Base-by-base conservation (phyloP, 495 filamentous ascomycete species). In the Hypoxylon fragiforme region DNA sequence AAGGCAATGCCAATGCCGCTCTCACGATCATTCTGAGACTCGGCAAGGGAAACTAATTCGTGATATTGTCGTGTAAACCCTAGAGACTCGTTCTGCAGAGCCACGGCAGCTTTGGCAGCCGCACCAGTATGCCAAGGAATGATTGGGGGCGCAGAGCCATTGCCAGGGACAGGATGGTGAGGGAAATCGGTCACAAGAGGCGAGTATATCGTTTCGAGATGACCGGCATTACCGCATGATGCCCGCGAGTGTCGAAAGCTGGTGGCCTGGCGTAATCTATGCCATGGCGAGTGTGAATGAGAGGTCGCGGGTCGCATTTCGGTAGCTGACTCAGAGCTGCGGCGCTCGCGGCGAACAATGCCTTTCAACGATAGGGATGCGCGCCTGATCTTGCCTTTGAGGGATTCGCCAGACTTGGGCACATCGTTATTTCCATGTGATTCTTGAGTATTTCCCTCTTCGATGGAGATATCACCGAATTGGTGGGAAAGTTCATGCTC, bases 1-100 rank as follows among this genome's bases (percentile, higher is more conserved):
- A 88, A 57, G n/a, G 85, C 80, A 59, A 92, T 89, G 8, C 85
- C 87, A 47, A 92, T 87, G n/a, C 87, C 88, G 70, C 87, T 90
- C 65, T 91, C 88, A 21, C 82, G 77, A 63, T 91, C 87, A 50
- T 74, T 69, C n/a, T 69, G 59, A n/a, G 65, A 65, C 7, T 72
- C 66, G 11, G 74, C 65, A 0, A 65, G 46, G 18, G 61, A 53
- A n/a, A 50, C 24, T 41, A 58, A 35, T 67, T 72, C 47, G 47
- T 60, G 32, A 54, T 57, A 44, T 1, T 49, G 36, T 70, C 73
- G 50, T 12, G 49, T 40, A 15, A 50, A 44, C 6, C 39, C 44
- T 0, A 76, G 62, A 54, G 66, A 72, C 50, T 88, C 84, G 61
- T 87, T 87, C 54, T 88, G 82, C 11, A 65, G 81, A 1, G 85